Conservation (phyloP, 805 yeast genomes). For the Yarrowia hollandica region DNA sequence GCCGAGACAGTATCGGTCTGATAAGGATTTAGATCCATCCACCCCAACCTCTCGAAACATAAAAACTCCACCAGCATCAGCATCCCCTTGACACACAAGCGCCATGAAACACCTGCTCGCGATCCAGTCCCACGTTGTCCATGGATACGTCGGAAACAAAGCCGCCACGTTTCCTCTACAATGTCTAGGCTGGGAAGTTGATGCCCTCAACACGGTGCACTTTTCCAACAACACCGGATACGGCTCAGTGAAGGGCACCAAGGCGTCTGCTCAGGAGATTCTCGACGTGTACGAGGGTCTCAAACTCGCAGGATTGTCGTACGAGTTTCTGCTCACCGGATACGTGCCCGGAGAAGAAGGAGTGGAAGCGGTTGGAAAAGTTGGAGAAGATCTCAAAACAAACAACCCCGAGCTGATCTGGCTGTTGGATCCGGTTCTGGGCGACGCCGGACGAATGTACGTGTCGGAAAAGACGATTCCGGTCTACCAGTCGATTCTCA, state of each 20-base stretch:
- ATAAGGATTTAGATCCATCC: background rate
- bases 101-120: slow-evolving; percentile 45
- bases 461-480: slow-evolving; percentile 63
- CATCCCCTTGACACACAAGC: background rate
- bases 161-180: slow-evolving; percentile 92
- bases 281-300: slow-evolving; percentile 58
- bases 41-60: too few species aligned
- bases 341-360: slow-evolving; percentile 68
- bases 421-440: slow-evolving; percentile 88
- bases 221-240: slow-evolving; percentile 93
- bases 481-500: slow-evolving; percentile 51
- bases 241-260: slow-evolving; percentile 62
- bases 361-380: slow-evolving; percentile 50
- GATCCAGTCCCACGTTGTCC: slow-evolving; percentile 88
- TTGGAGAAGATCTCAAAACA: slow-evolving; percentile 43
- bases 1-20: too few species aligned
- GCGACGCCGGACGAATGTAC: slow-evolving; percentile 83
- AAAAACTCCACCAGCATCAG: background rate
- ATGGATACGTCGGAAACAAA: slow-evolving; percentile 92
- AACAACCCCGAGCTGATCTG: slow-evolving; percentile 45
- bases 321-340: slow-evolving; percentile 74
- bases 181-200: slow-evolving; percentile 88
- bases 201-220: slow-evolving; percentile 82
- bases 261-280: slow-evolving; percentile 50
- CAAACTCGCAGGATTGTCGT: slow-evolving; percentile 49